phyloP scores from a whole-genome alignment of 202 grass and related monocot genomes.

The Zoysia matrella region DNA sequence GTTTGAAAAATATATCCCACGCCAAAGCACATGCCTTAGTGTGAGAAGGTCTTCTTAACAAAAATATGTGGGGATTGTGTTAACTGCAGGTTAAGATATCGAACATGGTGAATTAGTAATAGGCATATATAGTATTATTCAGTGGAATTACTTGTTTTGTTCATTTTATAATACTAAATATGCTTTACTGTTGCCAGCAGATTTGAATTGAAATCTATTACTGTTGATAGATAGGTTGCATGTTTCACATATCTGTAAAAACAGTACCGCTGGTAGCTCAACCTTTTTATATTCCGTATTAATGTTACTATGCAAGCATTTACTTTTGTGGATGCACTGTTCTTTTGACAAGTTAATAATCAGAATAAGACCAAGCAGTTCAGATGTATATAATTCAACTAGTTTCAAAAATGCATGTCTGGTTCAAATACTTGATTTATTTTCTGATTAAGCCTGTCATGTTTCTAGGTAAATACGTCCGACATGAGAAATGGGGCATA shows the following conservation, averaged over 20 bases:
- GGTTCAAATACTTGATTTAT: constrained; percentile 21
- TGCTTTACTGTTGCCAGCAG: constrained; percentile 11
- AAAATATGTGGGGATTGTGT: no score
- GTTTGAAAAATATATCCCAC: no score
- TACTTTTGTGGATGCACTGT: not conserved
- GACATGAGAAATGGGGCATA: constrained; percentile 89
- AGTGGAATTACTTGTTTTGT: not conserved
- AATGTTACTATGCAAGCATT: not conserved
- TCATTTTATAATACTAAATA: not conserved
- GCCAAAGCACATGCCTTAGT: no score
- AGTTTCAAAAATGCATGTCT: constrained; percentile 10
- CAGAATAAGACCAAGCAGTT: not conserved
- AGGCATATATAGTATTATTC: not conserved
- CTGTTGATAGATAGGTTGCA: constrained; percentile 9
- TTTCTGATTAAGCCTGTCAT: constrained; percentile 43
- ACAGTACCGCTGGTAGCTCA: not conserved
- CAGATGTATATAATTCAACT: not conserved
- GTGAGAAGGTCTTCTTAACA: no score
- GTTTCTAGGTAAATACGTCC: constrained; percentile 87
- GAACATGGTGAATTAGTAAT: not conserved
- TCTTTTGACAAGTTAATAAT: constrained; percentile 15
- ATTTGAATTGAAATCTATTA: constrained; percentile 16
- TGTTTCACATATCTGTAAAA: constrained; percentile 3
- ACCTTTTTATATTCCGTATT: not conserved
- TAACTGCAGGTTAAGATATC: not conserved